Base-by-base conservation (phyloP, 352 stramenopile genomes). In the Phytophthora cajani region DNA sequence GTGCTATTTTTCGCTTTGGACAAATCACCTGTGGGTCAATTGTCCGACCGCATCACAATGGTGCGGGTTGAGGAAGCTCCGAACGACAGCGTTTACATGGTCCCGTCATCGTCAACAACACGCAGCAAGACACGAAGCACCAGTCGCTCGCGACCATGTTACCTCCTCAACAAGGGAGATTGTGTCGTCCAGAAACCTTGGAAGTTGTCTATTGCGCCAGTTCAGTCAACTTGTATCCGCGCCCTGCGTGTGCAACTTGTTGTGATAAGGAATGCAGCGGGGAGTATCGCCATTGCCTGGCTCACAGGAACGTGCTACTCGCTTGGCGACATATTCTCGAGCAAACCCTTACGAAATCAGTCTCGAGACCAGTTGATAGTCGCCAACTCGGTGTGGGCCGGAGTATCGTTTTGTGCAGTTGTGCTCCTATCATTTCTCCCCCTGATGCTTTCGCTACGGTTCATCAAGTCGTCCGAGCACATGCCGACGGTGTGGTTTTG, bases 81-180 rank as follows among this genome's bases (percentile, higher is more conserved):
- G 8, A 9, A 16, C 9, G 46, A 52, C 19, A 52, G 46, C 46
- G 46, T 52, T 25, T 30, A 52, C 14, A 27, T 27, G 6, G 10
- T 2, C 19, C 46, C 46, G 3, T 25, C 19, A 17, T 17, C n/a
- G 46, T 52, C 46, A 11, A 17, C 19, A 4, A 9, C 19, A n/a
- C 9, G 8, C n/a, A 52, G 46, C 46, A 52, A 25, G 46, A 27
- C 46, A 52, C n/a, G 46, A 52, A 52, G 46, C n/a, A 27, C 46
- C 46, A 27, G 46, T 17, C 19, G 10, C 19, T 25, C 46, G 9
- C n/a, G 46, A 52, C 9, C 14, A 52, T 52, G n/a, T n/a, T 9
- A 52, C 14, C 14, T 10, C 2, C 14, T n/a, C 6, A 17, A 52
- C 27, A 14, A 25, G n/a, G 19, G 4, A 25, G 46, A 52, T 21